Conservation (phyloP, 2,329 filamentous ascomycete species). For the Westerdykella ornata region DNA sequence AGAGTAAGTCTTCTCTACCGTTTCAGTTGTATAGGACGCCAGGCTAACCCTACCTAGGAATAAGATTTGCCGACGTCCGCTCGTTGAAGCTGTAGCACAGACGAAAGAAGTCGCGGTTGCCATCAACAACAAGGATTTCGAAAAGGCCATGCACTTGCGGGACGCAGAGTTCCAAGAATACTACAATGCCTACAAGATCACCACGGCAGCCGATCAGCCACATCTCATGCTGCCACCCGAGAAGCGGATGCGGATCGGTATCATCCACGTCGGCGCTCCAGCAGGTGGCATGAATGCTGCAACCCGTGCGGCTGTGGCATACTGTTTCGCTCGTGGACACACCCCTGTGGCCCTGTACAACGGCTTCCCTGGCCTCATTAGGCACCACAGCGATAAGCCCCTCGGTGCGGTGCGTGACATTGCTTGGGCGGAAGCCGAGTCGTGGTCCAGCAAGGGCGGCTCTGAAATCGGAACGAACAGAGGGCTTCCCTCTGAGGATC, state of each 20-base stretch:
- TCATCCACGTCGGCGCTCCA: conserved; percentile 93
- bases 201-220: conserved; percentile 72
- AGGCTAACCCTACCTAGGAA: conserved; percentile 43
- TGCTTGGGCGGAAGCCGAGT: conserved; percentile 87
- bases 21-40: too few relatives aligned
- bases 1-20: conserved; percentile 44
- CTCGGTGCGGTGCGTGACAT: conserved; percentile 77
- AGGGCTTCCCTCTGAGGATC: conserved; percentile 80
- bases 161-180: conserved; percentile 94
- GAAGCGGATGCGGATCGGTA: conserved; percentile 86
- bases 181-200: conserved; percentile 83
- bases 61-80: conserved; percentile 84
- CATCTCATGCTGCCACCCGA: conserved; percentile 60
- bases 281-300: conserved; percentile 98
- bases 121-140: conserved; percentile 80
- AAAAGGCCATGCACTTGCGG: conserved; percentile 76
- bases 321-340: conserved; percentile 88
- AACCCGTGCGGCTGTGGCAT: conserved; percentile 84
- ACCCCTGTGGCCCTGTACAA: conserved; percentile 91
- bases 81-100: conserved; percentile 80
- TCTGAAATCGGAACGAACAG: conserved; percentile 98
- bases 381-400: conserved; percentile 81
- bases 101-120: conserved; percentile 79
- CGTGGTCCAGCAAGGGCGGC: conserved; percentile 92
- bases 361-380: conserved; percentile 86